These are phyloP conservation scores for Psilocybe cyanescens DNA, from an alignment of 768 basidiomycete genomes.

Conservation along the genomic window DNA sequence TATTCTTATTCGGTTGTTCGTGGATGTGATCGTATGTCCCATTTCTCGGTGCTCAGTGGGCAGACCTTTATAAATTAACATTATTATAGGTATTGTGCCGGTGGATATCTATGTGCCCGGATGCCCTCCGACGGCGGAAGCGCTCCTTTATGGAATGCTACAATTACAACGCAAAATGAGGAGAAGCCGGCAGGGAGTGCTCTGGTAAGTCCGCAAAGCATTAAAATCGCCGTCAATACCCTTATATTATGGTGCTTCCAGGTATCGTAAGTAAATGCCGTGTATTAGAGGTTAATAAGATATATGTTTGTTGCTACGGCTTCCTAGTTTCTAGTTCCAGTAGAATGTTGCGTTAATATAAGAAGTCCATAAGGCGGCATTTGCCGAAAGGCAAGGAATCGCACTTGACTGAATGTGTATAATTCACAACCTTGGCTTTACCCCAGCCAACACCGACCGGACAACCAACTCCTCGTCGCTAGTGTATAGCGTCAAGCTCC, in stretches of 20 bases:
- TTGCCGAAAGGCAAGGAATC: conserved; percentile 15
- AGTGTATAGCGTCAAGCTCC: background rate
- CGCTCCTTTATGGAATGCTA: conserved; percentile 94
- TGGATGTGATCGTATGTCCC: conserved; percentile 87
- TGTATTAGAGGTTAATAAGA: conserved; percentile 3
- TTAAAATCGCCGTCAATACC: background rate
- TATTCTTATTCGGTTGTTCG: conserved; percentile 99
- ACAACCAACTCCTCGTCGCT: conserved; percentile 6
- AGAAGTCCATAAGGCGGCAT: conserved; percentile 17
- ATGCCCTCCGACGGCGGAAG: conserved; percentile 95
- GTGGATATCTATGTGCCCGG: conserved; percentile 99
- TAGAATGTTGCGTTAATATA: background rate
- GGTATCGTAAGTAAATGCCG: conserved; percentile 58
- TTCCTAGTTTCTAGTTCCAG: background rate
- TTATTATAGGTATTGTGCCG: conserved; percentile 81
- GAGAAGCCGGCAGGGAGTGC: conserved; percentile 79
- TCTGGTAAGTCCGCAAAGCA: conserved; percentile 62
- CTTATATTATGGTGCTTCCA: conserved; percentile 23
- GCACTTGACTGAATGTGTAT: conserved; percentile 1
- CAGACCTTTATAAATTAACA: conserved; percentile 1
- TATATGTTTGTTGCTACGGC: background rate
- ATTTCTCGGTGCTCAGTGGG: background rate
- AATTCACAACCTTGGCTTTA: conserved; percentile 15
- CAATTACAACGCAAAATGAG: conserved; percentile 98
- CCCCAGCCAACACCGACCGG: conserved; percentile 4